These are phyloP conservation scores for Mytilinidion resinicola DNA, from an alignment of 495 filamentous ascomycete species.

Conservation along the genomic window DNA sequence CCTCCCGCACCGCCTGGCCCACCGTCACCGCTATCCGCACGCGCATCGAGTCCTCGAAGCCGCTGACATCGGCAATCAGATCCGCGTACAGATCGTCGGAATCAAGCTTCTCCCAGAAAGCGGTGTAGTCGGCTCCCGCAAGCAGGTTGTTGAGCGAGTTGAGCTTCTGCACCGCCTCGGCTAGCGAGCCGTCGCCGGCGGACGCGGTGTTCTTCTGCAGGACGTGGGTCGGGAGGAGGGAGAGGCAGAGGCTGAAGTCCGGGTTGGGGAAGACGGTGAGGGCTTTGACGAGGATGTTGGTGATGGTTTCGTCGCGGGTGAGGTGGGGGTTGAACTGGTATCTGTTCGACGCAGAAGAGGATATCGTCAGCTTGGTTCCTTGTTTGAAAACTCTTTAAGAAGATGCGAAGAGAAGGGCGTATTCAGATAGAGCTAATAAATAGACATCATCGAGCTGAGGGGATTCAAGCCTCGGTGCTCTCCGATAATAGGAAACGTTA, in stretches of 20 bases:
- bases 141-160: constrained; percentile 76
- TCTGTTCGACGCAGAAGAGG: constrained; percentile 40
- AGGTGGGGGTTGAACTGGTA: constrained; percentile 99
- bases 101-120: constrained; percentile 91
- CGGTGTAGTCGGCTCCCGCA: constrained; percentile 73
- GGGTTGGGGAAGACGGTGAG: constrained; percentile 95
- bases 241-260: constrained; percentile 87
- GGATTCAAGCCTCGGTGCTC: constrained; percentile 43
- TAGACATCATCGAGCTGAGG: constrained; percentile 44
- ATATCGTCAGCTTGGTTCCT: constrained; percentile 6
- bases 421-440: constrained; percentile 64
- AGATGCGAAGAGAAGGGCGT: not conserved
- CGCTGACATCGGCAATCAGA: constrained; percentile 83
- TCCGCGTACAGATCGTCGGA: constrained; percentile 95
- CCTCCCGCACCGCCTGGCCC: constrained; percentile 79
- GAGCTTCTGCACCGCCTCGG: constrained; percentile 87
- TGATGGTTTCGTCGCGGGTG: constrained; percentile 89
- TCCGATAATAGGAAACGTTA: constrained; percentile 99
- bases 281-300: constrained; percentile 97
- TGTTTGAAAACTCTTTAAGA: constrained; percentile 5
- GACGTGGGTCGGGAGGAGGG: constrained; percentile 78
- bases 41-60: constrained; percentile 95
- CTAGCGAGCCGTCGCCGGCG: constrained; percentile 51
- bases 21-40: constrained; percentile 85
- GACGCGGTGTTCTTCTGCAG: constrained; percentile 48